phyloP scores from a whole-genome alignment of 2,329 filamentous ascomycete genomes.

The Diaporthe ilicicola region DNA sequence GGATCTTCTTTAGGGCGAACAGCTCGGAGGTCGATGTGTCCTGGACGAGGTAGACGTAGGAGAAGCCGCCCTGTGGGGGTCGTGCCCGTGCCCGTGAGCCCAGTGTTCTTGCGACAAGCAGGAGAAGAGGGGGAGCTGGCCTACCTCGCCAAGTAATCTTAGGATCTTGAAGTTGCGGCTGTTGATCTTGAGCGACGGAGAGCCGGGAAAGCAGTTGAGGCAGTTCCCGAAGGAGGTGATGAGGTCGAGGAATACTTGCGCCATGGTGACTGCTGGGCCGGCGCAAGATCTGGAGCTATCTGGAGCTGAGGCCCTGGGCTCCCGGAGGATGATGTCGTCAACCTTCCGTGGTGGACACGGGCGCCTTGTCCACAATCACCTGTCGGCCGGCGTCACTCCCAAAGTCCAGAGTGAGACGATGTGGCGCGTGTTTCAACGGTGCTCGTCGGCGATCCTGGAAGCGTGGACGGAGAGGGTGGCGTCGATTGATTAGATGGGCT shows the following conservation, averaged over 20 bases:
- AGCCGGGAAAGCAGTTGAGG: slow-evolving; percentile 94
- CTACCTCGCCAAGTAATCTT: slow-evolving; percentile 88
- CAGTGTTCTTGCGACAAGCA: neutral
- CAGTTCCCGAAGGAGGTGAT: slow-evolving; percentile 94
- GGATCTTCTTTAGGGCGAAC: slow-evolving; percentile 97
- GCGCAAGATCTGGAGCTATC: neutral
- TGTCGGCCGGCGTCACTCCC: neutral
- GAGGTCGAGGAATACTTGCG: slow-evolving; percentile 86
- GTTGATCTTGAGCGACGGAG: slow-evolving; percentile 95
- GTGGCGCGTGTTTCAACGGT: neutral
- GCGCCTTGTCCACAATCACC: slow-evolving; percentile 3
- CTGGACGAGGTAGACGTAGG: slow-evolving; percentile 98
- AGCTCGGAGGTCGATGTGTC: slow-evolving; percentile 84
- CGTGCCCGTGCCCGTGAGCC: neutral
- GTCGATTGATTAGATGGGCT: neutral
- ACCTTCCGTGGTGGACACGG: neutral
- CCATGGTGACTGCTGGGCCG: slow-evolving; percentile 61
- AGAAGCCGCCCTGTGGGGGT: slow-evolving; percentile 84
- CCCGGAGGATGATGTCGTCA: neutral
- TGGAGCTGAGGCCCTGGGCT: neutral
- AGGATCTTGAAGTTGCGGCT: slow-evolving; percentile 94
- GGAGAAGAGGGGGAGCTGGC: neutral
- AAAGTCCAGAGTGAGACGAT: neutral
- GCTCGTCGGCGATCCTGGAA: neutral
- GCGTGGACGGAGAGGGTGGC: neutral